A percentile compares a stretch with the other conserved stretches of the same genome.
These are phyloP conservation scores for Tricholoma bakamatsutake DNA, from an alignment of 768 basidiomycete species.

Conservation along the genomic window DNA sequence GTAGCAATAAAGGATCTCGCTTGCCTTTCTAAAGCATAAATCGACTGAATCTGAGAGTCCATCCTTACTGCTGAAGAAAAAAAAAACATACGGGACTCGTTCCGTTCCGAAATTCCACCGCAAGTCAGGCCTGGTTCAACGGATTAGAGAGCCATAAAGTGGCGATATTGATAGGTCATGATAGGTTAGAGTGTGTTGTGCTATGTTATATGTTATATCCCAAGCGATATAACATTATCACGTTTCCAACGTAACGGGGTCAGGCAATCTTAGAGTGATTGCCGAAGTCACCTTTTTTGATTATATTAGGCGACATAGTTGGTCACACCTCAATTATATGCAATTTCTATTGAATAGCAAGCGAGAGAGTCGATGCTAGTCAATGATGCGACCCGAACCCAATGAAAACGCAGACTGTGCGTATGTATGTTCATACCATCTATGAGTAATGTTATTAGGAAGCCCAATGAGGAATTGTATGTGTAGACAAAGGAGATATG, in stretches of 20 bases:
- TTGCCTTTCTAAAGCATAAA: background rate
- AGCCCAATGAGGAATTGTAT: conserved; percentile 7
- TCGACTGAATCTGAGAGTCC: background rate
- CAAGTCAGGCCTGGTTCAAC: background rate
- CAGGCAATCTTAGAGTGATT: background rate
- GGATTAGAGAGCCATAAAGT: background rate
- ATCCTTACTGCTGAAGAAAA: background rate
- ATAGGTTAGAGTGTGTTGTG: background rate
- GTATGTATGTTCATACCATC: conserved; percentile 14
- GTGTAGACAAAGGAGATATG: conserved; percentile 13
- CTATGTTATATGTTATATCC: too few species aligned
- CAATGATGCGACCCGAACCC: background rate
- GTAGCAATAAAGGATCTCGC: background rate
- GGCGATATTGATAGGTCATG: background rate
- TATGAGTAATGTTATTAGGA: conserved; percentile 19
- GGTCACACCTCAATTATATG: background rate
- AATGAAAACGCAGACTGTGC: conserved; percentile 4
- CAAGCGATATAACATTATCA: background rate
- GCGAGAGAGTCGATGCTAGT: background rate
- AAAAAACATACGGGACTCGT: background rate
- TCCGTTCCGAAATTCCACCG: background rate
- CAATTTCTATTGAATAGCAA: background rate
- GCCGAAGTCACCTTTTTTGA: background rate
- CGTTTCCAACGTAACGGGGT: background rate
- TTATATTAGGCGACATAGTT: background rate